Percentiles rank a stretch among this genome's conserved stretches.
These are phyloP conservation scores for Zalaria obscura DNA, from an alignment of 2,329 filamentous ascomycete species.

Conservation along the genomic window DNA sequence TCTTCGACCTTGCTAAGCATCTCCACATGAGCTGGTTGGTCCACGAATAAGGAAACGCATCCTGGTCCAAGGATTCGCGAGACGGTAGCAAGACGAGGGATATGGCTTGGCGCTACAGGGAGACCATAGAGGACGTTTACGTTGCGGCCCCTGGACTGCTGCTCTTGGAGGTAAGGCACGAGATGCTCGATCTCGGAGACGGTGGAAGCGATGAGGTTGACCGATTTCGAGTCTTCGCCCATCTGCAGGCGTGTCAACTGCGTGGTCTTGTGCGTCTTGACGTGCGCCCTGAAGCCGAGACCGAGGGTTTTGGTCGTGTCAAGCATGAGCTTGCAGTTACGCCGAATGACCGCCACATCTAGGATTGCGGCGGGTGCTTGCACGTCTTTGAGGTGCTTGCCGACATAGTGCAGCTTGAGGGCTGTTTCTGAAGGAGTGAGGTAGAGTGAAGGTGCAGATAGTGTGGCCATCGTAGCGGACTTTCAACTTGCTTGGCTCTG, in stretches of 20 bases:
- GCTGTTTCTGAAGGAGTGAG: constrained; percentile 16
- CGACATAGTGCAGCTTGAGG: constrained; percentile 35
- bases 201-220: constrained; percentile 59
- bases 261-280: constrained; percentile 73
- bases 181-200: constrained; percentile 59
- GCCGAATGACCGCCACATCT: constrained; percentile 49
- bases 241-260: constrained; percentile 57
- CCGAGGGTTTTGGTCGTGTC: constrained; percentile 43
- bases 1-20: constrained; percentile 20
- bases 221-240: constrained; percentile 37
- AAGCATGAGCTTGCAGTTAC: constrained; percentile 61
- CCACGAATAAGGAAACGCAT: constrained; percentile 52
- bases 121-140: constrained; percentile 61
- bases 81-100: constrained; percentile 45
- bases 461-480: background rate
- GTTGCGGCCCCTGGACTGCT: constrained; percentile 36
- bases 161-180: constrained; percentile 44
- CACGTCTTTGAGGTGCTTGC: constrained; percentile 45
- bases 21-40: constrained; percentile 49
- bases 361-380: constrained; percentile 54
- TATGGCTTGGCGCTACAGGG: constrained; percentile 47
- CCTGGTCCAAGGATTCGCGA: constrained; percentile 40
- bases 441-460: constrained; percentile 11
- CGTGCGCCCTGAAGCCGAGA: constrained; percentile 59
- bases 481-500: too few species aligned